Percentiles rank a stretch among this genome's conserved stretches.
Conservation (phyloP, 140 eudicot species). For the Cichorium intybus region DNA sequence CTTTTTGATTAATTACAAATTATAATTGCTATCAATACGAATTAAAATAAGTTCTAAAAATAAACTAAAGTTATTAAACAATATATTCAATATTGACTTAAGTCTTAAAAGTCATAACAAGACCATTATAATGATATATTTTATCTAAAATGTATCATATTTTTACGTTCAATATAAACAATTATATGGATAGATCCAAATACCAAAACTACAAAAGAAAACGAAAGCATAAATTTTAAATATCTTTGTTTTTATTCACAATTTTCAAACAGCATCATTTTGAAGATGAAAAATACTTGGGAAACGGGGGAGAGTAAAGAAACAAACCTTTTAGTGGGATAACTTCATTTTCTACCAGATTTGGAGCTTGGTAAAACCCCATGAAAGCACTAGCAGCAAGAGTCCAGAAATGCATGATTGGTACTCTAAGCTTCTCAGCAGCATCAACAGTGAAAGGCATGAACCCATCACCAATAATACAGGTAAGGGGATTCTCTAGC, state of each 20-base stretch:
- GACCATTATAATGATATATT: not conserved
- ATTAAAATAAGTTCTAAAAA: not conserved
- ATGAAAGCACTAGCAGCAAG: conserved; percentile 14
- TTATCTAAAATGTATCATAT: not conserved
- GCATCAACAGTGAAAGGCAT: conserved; percentile 18
- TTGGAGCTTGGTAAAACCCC: conserved; percentile 1
- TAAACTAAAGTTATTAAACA: too few relatives aligned
- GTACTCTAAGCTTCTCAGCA: conserved; percentile 13
- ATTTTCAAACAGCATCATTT: too few relatives aligned
- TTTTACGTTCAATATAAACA: not conserved
- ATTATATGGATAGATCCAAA: not conserved
- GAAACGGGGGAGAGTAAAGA: not conserved
- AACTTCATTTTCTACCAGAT: not conserved
- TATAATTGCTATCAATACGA: too few relatives aligned
- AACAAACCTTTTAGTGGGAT: conserved; percentile 10
- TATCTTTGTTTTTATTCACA: too few relatives aligned
- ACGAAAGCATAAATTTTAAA: too few relatives aligned
- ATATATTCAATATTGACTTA: not conserved
- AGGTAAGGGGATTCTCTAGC: not conserved
- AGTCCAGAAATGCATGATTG: conserved; percentile 22
- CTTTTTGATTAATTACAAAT: too few relatives aligned
- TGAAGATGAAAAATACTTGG: not conserved
- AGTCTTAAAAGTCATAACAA: too few relatives aligned
- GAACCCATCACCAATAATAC: conserved; percentile 16
- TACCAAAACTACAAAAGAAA: not conserved